Evolutionary conservation across 2,329 filamentous ascomycete genomes (phyloP).

Genomic region (Cladosporium halotolerans): DNA sequence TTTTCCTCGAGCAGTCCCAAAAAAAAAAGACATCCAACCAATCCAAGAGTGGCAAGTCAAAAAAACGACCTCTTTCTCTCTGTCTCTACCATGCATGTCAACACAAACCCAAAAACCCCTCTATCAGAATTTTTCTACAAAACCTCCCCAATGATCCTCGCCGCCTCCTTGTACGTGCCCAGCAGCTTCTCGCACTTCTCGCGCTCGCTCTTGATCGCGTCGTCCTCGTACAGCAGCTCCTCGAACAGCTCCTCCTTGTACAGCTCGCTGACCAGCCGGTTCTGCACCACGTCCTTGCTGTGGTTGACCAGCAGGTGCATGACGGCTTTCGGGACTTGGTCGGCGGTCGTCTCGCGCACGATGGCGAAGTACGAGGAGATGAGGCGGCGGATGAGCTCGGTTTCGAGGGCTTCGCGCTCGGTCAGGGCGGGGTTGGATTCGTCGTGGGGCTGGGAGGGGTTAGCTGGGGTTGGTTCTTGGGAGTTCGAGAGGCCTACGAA

Average conservation of each 20-base stretch:
- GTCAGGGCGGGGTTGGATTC: conserved; percentile 63
- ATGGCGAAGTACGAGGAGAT: conserved; percentile 99
- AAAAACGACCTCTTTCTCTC: no score
- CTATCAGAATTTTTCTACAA: conserved; percentile 47
- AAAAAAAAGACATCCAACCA: no score
- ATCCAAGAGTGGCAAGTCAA: no score
- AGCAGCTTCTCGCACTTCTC: conserved; percentile 98
- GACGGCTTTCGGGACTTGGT: conserved; percentile 96
- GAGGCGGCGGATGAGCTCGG: conserved; percentile 89
- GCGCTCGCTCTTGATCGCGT: conserved; percentile 91
- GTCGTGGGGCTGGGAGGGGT: conserved; percentile 12
- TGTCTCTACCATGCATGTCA: background rate
- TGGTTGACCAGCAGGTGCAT: conserved; percentile 99
- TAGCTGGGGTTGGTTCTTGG: background rate
- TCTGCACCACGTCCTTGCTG: conserved; percentile 96
- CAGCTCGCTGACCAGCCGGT: conserved; percentile 87
- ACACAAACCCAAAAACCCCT: background rate
- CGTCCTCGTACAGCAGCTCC: conserved; percentile 93
- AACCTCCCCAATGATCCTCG: conserved; percentile 97
- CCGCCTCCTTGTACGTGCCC: conserved; percentile 92
- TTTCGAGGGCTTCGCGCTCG: conserved; percentile 93
- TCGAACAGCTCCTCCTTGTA: conserved; percentile 90
- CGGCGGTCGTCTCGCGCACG: conserved; percentile 94
- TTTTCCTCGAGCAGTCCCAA: no score
- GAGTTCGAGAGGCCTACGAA: conserved; percentile 19